Conservation (phyloP, 257 asterid genomes). For the Echites panduratus region DNA sequence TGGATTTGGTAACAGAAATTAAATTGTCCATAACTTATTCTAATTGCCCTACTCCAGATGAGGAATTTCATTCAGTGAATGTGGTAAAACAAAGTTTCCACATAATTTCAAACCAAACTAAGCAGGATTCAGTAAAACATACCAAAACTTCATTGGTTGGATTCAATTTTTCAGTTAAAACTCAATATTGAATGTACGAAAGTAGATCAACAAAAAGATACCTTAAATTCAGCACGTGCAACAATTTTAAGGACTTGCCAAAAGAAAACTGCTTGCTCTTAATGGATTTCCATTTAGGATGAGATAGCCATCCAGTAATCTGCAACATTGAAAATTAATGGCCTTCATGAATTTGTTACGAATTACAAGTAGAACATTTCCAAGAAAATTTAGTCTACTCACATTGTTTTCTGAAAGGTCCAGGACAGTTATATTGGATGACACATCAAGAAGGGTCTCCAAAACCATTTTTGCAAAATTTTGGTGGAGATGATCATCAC, state of each 20-base stretch:
- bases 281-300: constrained; percentile 43
- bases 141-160: no score
- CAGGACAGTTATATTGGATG: constrained; percentile 51
- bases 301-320: constrained; percentile 78
- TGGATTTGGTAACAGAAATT: background rate
- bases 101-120: no score
- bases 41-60: background rate
- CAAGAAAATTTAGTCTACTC: constrained; percentile 25
- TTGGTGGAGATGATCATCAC: constrained; percentile 54
- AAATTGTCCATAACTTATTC: background rate
- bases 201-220: constrained; percentile 17
- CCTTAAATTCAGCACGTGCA: constrained; percentile 78
- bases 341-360: constrained; percentile 4
- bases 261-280: constrained; percentile 24
- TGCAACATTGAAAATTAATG: constrained; percentile 31
- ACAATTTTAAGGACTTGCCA: constrained; percentile 55
- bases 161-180: no score
- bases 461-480: constrained; percentile 55
- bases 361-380: constrained; percentile 12
- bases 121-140: no score
- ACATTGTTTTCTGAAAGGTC: constrained; percentile 93
- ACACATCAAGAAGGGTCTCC: constrained; percentile 53
- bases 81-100: no score
- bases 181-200: background rate
- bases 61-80: no score